Evolutionary conservation across 1,284 basidiomycete genomes (phyloP).

Genomic region (Veloboletus limbatus): DNA sequence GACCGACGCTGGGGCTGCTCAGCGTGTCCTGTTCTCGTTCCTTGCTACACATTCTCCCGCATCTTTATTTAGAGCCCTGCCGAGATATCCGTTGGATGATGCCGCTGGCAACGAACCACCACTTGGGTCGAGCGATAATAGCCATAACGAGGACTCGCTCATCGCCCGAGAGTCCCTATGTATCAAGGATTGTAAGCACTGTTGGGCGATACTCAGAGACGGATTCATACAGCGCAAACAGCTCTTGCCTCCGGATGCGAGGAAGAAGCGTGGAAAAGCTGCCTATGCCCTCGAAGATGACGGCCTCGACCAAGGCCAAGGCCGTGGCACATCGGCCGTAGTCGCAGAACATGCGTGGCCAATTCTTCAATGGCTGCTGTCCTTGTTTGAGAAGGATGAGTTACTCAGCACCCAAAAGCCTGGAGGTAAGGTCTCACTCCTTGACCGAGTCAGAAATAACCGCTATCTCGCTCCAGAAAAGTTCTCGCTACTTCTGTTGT

Average conservation of each 20-base stretch:
- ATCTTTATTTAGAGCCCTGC: constrained; percentile 53
- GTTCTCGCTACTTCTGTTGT: constrained; percentile 57
- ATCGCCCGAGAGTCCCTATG: constrained; percentile 53
- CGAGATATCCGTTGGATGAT: constrained; percentile 39
- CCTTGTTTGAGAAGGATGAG: constrained; percentile 65
- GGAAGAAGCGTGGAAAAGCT: constrained; percentile 32
- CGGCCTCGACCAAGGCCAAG: constrained; percentile 28
- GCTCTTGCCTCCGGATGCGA: constrained; percentile 31
- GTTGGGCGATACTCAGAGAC: constrained; percentile 58
- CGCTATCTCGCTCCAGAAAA: constrained; percentile 37
- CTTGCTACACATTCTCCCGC: constrained; percentile 54
- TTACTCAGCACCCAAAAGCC: constrained; percentile 29
- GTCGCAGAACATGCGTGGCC: constrained; percentile 64
- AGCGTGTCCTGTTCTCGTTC: constrained; percentile 54
- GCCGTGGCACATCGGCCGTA: constrained; percentile 31
- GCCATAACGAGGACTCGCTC: constrained; percentile 51
- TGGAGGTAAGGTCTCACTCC: constrained; percentile 18
- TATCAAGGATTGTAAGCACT: constrained; percentile 51
- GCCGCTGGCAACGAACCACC: constrained; percentile 11
- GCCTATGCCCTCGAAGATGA: constrained; percentile 23
- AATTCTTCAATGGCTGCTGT: constrained; percentile 61
- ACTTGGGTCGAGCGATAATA: constrained; percentile 15
- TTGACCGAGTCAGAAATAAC: constrained; percentile 9
- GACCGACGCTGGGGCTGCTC: constrained; percentile 48
- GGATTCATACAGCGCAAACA: constrained; percentile 47